These are phyloP conservation scores for Letharia columbiana DNA, from an alignment of 495 filamentous ascomycete genomes.

Conservation along the genomic window DNA sequence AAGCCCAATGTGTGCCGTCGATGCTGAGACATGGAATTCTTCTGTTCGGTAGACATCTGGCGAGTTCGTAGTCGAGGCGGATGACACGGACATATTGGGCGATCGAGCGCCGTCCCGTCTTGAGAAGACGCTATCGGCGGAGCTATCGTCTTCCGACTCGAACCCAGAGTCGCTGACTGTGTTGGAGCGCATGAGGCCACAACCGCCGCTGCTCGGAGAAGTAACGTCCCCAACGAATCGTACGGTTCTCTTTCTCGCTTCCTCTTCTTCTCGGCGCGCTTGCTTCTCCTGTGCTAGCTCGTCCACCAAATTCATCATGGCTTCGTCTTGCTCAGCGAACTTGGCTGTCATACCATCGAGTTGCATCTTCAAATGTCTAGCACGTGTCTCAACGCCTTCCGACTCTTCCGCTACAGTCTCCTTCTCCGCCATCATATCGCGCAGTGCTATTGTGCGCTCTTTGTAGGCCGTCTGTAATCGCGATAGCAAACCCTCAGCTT, in stretches of 20 bases:
- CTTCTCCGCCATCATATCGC: slow-evolving; percentile 52
- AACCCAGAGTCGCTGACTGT: slow-evolving; percentile 30
- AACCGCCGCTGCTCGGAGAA: slow-evolving; percentile 1
- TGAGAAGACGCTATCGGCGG: slow-evolving; percentile 56
- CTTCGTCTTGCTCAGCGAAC: slow-evolving; percentile 54
- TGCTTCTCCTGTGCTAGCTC: slow-evolving; percentile 55
- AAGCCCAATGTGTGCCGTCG: neutral
- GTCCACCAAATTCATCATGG: slow-evolving; percentile 53
- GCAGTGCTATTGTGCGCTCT: slow-evolving; percentile 48
- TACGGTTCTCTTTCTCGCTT: slow-evolving; percentile 42
- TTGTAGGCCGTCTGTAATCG: slow-evolving; percentile 66
- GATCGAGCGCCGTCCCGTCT: slow-evolving; percentile 41
- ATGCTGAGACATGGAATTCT: neutral
- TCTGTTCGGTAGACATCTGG: slow-evolving; percentile 31
- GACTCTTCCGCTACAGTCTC: slow-evolving; percentile 61
- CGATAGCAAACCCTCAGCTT: slow-evolving; percentile 40
- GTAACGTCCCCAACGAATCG: slow-evolving; percentile 30
- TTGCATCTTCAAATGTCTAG: slow-evolving; percentile 59
- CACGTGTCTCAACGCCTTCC: slow-evolving; percentile 63
- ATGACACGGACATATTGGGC: slow-evolving; percentile 30
- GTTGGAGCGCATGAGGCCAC: slow-evolving; percentile 5
- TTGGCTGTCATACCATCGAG: slow-evolving; percentile 68
- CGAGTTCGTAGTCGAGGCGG: slow-evolving; percentile 41
- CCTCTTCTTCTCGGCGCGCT: slow-evolving; percentile 45
- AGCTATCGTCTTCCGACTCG: slow-evolving; percentile 46